phyloP scores from a whole-genome alignment of 1,284 basidiomycete genomes.

The Sanghuangporus sanghuang region DNA sequence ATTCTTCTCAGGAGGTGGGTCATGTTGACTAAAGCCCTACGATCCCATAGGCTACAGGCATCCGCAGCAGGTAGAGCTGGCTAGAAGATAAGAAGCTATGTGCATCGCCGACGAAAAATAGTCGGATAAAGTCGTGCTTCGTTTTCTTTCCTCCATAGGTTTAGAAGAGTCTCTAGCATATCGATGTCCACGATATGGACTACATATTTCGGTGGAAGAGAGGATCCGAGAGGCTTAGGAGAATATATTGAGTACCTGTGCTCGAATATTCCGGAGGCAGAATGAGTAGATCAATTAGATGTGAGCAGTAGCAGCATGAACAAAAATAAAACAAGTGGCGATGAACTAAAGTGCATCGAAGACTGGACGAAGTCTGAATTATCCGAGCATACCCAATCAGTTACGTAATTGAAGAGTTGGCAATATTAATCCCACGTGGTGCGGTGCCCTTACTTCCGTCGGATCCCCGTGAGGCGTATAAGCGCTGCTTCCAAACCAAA shows the following conservation, averaged over 20 bases:
- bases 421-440: not conserved
- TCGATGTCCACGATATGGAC: too few relatives aligned
- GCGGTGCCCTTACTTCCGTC: not conserved
- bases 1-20: not conserved
- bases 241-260: not conserved
- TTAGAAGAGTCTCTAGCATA: too few relatives aligned
- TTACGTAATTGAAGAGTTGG: not conserved
- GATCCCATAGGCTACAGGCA: not conserved
- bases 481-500: not conserved
- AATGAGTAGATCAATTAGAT: not conserved
- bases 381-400: not conserved
- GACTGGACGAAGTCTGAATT: not conserved
- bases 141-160: too few relatives aligned
- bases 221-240: too few relatives aligned
- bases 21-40: not conserved
- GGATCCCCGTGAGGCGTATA: not conserved
- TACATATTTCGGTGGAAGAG: too few relatives aligned
- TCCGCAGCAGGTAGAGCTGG: not conserved
- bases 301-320: not conserved
- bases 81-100: not conserved
- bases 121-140: not conserved
- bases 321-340: not conserved
- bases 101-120: not conserved
- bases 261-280: not conserved
- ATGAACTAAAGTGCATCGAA: not conserved